Evolutionary conservation across 2,329 filamentous ascomycete species (phyloP).

Genomic region (Cladobotryum mycophilum): DNA sequence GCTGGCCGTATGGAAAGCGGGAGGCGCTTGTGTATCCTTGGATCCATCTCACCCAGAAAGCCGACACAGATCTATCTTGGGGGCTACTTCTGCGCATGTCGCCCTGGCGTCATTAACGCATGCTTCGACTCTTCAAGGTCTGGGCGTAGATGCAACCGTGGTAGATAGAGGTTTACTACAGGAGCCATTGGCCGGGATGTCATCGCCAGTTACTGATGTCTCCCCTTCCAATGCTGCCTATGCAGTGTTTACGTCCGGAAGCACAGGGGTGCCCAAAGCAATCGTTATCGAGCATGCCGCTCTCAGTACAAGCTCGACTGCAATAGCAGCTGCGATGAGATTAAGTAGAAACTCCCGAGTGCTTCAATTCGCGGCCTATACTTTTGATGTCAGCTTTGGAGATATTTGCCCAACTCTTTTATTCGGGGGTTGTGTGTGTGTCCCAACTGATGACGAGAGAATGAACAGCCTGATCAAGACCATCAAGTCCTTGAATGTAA

Average conservation of each 20-base stretch:
- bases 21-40: conserved; percentile 13
- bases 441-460: conserved; percentile 15
- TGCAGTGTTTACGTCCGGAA: conserved; percentile 9
- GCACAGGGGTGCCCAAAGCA: conserved; percentile 7
- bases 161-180: not conserved
- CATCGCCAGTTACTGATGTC: not conserved
- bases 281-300: conserved; percentile 2
- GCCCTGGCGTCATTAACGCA: not conserved
- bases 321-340: not conserved
- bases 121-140: not conserved
- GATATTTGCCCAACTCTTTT: conserved; percentile 15
- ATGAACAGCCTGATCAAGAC: conserved; percentile 12
- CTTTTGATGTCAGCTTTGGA: conserved; percentile 18
- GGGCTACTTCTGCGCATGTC: not conserved
- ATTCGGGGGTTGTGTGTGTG: conserved; percentile 19
- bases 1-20: conserved; percentile 16
- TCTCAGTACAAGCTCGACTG: not conserved
- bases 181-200: not conserved
- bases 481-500: conserved; percentile 15
- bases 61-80: not conserved
- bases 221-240: conserved; percentile 1
- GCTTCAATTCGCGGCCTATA: conserved; percentile 14
- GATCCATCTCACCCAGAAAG: conserved; percentile 8
- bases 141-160: not conserved
- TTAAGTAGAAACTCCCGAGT: conserved; percentile 2